These are phyloP conservation scores for Tylopilus plumbeoviolaceoides DNA, from an alignment of 768 basidiomycete genomes.

Conservation along the genomic window DNA sequence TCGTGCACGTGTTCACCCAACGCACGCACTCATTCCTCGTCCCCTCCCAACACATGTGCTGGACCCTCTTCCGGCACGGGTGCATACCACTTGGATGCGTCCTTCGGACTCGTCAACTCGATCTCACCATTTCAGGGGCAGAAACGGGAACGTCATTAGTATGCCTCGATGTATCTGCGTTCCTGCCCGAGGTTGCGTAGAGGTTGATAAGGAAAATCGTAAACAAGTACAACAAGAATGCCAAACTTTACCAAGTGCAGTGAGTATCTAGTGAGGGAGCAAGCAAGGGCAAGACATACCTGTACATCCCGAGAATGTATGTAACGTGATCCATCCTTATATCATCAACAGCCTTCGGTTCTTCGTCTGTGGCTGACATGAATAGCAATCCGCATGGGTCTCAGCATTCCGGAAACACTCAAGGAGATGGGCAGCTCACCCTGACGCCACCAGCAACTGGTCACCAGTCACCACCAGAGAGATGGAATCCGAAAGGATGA, in stretches of 20 bases:
- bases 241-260: slow-evolving; percentile 30
- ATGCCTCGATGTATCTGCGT: slow-evolving; percentile 33
- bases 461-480: neutral
- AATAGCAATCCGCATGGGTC: slow-evolving; percentile 60
- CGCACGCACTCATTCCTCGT: no score
- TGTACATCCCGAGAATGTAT: slow-evolving; percentile 80
- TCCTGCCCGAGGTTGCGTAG: slow-evolving; percentile 59
- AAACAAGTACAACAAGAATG: slow-evolving; percentile 76
- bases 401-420: neutral
- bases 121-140: no score
- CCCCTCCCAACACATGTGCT: no score
- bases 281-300: slow-evolving; percentile 37
- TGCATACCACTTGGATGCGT: no score
- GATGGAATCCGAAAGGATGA: slow-evolving; percentile 51
- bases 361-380: slow-evolving; percentile 95
- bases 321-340: slow-evolving; percentile 88
- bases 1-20: no score
- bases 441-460: slow-evolving; percentile 69
- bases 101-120: no score
- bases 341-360: slow-evolving; percentile 65
- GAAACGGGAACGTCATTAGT: slow-evolving; percentile 15
- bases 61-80: no score
- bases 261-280: neutral
- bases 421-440: slow-evolving; percentile 39
- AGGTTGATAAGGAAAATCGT: slow-evolving; percentile 68